Evolutionary conservation across 345 rosid genomes (phyloP).

Genomic region (Aurinia saxatilis): DNA sequence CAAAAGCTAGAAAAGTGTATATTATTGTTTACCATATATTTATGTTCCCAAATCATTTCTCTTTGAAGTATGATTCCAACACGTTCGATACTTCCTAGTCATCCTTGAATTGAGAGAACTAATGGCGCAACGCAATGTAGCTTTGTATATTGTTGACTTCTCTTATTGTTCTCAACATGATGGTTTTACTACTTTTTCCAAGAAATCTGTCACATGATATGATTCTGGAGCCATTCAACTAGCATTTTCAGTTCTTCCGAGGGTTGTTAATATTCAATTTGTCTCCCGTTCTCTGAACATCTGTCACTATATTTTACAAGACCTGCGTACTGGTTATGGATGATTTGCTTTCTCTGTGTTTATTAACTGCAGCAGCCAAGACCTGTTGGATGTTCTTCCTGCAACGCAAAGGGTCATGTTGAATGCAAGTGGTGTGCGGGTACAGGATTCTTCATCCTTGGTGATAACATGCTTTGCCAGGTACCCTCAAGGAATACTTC

Average conservation of each 20-base stretch:
- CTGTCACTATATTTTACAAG: background rate
- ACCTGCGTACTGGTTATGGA: background rate
- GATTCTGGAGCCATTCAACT: background rate
- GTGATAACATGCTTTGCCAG: constrained; percentile 91
- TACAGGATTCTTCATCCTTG: constrained; percentile 82
- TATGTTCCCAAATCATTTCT: too few relatives aligned
- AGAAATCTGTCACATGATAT: too few relatives aligned
- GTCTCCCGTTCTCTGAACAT: too few relatives aligned
- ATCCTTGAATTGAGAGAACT: background rate
- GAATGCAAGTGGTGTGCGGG: constrained; percentile 95
- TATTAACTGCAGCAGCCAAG: constrained; percentile 62
- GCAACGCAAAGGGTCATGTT: constrained; percentile 57
- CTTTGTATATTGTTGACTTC: background rate
- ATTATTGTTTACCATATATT: too few relatives aligned
- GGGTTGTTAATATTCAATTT: too few relatives aligned
- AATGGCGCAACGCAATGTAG: background rate
- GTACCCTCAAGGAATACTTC: constrained; percentile 83
- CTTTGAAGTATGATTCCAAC: too few relatives aligned
- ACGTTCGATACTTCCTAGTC: too few relatives aligned
- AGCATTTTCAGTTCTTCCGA: background rate
- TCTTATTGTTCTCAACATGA: background rate
- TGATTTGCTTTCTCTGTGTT: background rate
- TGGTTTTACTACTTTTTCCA: too few relatives aligned
- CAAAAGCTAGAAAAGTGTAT: background rate
- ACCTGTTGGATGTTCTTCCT: constrained; percentile 65